A percentile compares a stretch with the other conserved stretches of the same genome.
Conservation (phyloP, 495 filamentous ascomycete species). For the Aspergillus saccharolyticus region DNA sequence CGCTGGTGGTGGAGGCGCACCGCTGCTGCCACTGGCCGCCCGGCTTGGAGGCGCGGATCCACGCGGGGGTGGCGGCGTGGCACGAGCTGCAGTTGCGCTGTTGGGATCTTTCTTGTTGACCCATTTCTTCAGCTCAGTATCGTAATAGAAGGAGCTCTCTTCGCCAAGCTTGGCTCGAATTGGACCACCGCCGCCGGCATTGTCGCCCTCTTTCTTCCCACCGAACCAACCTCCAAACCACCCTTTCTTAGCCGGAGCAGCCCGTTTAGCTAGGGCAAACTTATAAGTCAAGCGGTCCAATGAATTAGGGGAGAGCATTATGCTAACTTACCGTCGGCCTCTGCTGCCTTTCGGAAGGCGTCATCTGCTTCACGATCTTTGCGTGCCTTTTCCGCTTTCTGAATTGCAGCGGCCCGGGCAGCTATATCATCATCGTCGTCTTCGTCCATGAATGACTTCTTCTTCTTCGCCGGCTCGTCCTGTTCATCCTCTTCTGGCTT, state of each 20-base stretch:
- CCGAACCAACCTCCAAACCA: conserved; percentile 89
- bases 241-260: conserved; percentile 56
- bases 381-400: conserved; percentile 48
- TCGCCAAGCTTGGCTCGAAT: conserved; percentile 95
- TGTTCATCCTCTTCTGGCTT: conserved; percentile 33
- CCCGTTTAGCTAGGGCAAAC: conserved; percentile 35
- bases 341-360: conserved; percentile 74
- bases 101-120: conserved; percentile 84
- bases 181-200: conserved; percentile 52
- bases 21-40: conserved; percentile 30
- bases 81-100: conserved; percentile 41
- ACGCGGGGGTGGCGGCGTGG: conserved; percentile 50
- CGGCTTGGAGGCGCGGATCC: conserved; percentile 40
- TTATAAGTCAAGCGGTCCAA: conserved; percentile 14
- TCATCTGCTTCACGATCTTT: conserved; percentile 60
- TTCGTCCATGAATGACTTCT: conserved; percentile 76
- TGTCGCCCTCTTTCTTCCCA: conserved; percentile 61
- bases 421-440: conserved; percentile 49
- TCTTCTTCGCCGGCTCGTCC: conserved; percentile 66
- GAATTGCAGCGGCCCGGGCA: conserved; percentile 48
- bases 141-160: conserved; percentile 87
- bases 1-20: conserved; percentile 33
- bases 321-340: conserved; percentile 67
- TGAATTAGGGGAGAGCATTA: neutral
- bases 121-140: conserved; percentile 93